Evolutionary conservation across 331 rosid genomes (phyloP), one percentile per base, ranked within the genome.

Genomic region (Stylosanthes scabra): DNA sequence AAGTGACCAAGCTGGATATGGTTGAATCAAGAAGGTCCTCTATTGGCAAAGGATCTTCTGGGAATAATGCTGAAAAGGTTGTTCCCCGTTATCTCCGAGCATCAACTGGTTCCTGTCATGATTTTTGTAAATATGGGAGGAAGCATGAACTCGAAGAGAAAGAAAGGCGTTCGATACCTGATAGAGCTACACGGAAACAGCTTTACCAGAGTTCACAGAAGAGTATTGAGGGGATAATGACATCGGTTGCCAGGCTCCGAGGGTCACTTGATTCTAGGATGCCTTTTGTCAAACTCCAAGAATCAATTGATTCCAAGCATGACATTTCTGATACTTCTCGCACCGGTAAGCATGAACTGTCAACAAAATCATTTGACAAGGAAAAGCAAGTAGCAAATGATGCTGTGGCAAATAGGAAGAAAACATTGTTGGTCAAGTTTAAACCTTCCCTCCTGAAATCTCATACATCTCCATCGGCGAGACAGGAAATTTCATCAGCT

Each of bases 101-200:
- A 59, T 90, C 97, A 16, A 75, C 87, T 3, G 97, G 96, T 59
- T 95, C 99, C 52, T 92, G 99, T 84, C 99, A 95, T 70, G 98
- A 95, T 71, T 9, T 83, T 25, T 95, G 99, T 78, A 95, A 92
- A 80, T 88, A 78, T 70, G 99, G 98, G 61, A 29, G 62, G 78
- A 68, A 79, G 63, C 83, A 84, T 13, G 82, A 59, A 47, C 15
- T 57, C 14, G 85, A 77, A 37, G 68, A 8, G 59, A 88, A 84
- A 82, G 83, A 70, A 42, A 86, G 83, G 70, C 72, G 28, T 27
- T 80, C 88, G 5, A 29, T 81, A 31, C 71, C 72, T 57, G 65
- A 78, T 75, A 77, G 80, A 77, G 72, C 76, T 55, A 66, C 79
- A 9, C 68, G 80, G 47, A 82, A 76, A 58, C 28, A 83, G 46